Evolutionary conservation across 352 stramenopile species (phyloP), one percentile per base, ranked within the genome.

Genomic region (Lagenidium giganteum): DNA sequence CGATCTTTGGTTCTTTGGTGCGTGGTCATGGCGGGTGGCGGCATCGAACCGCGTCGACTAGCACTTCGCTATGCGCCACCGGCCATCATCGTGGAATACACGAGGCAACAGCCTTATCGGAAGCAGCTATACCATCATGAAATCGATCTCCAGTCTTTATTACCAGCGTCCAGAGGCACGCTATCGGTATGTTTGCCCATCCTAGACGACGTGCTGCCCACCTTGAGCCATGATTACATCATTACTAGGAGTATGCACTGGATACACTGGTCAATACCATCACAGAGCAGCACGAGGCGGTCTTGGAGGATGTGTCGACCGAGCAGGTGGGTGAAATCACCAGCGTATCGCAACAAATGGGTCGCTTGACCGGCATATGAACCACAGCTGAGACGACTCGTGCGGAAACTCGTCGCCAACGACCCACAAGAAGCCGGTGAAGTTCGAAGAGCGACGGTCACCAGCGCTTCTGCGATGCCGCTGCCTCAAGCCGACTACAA

Each of bases 401-500:
- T 87, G 27, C 23, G 38, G 22, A 77, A 64, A 32, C 50, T 87
- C 3, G 45, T 54, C 9, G 57, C 64, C 23, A 51, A 65, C 16
- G 45, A 37, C 12, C 37, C 5, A 11, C 38, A n/a, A 32, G 5
- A 18, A 20, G 12, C 20, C 21, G 21, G 9, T 17, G 38, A 30
- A 24, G 24, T 6, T 16, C 20, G 24, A 12, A 32, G 11, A 13
- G 16, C 32, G 32, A 38, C 16, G n/a, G n/a, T n/a, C n/a, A n/a
- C n/a, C n/a, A n/a, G n/a, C n/a, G n/a, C n/a, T n/a, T n/a, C n/a
- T n/a, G n/a, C 32, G 32, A 38, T 38, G 32, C 30, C 37, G 8
- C 43, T 90, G 16, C 77, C 77, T 1, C 63, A 82, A 11, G 77
- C 77, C 1, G 77, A 90, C 53, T 90, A 90, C 64, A 90, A 90